These are phyloP conservation scores for Exophiala sp. DNA, from an alignment of 2,329 filamentous ascomycete species.

Conservation along the genomic window DNA sequence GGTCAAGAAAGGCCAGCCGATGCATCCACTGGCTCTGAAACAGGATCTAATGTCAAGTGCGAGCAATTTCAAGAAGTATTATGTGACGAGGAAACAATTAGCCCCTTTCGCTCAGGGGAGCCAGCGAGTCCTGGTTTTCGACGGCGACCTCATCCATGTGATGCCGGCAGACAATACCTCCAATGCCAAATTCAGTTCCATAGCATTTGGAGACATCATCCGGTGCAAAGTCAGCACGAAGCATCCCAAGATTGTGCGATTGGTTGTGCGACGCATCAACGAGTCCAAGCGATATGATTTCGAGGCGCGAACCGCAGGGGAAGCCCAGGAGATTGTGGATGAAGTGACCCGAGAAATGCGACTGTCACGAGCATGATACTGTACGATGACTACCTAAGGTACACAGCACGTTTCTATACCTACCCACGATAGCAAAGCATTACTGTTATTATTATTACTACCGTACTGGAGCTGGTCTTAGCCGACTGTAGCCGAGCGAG, in stretches of 20 bases:
- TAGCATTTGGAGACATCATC: constrained; percentile 59
- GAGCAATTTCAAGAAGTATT: constrained; percentile 55
- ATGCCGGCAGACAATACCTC: constrained; percentile 51
- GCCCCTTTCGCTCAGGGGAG: constrained; percentile 59
- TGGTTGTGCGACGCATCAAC: constrained; percentile 55
- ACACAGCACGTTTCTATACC: neutral
- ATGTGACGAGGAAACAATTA: constrained; percentile 59
- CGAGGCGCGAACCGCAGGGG: constrained; percentile 52
- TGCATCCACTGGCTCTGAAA: constrained; percentile 45
- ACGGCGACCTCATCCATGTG: constrained; percentile 61
- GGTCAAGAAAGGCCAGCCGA: constrained; percentile 39
- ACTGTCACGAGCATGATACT: constrained; percentile 34
- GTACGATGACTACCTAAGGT: neutral
- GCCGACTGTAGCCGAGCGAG: no score
- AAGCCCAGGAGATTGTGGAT: constrained; percentile 57
- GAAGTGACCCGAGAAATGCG: constrained; percentile 57
- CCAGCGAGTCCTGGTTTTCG: constrained; percentile 56
- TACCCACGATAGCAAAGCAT: no score
- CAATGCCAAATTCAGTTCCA: constrained; percentile 52
- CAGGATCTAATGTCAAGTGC: constrained; percentile 40
- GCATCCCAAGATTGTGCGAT: constrained; percentile 58
- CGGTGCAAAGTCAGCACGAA: constrained; percentile 60
- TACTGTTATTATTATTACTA: no score
- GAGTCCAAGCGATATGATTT: constrained; percentile 64
- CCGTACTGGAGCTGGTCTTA: no score